Evolutionary conservation across 75 land plant genomes (phyloP).

Genomic region (Pinus tabuliformis): DNA sequence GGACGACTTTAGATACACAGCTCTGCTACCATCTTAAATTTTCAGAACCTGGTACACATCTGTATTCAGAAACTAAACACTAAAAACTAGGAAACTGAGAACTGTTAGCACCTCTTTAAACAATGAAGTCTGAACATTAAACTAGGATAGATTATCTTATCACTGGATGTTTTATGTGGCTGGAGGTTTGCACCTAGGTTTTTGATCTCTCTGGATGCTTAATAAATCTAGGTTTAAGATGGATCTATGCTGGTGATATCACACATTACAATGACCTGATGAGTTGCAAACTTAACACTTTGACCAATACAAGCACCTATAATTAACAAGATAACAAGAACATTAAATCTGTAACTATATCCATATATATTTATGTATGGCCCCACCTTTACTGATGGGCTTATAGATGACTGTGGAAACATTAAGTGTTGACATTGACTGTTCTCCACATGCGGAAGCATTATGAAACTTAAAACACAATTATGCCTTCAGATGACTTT

Average conservation of each 20-base stretch:
- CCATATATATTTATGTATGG: too few relatives aligned
- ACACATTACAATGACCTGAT: background rate
- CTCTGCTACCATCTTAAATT: too few relatives aligned
- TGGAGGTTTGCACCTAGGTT: background rate
- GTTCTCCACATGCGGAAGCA: background rate
- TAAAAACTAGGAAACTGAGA: too few relatives aligned
- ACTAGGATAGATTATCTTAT: too few relatives aligned
- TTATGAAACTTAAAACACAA: background rate
- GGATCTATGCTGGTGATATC: background rate
- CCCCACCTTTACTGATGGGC: background rate
- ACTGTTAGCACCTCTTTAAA: too few relatives aligned
- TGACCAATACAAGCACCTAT: background rate
- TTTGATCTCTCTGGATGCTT: background rate
- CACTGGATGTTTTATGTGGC: too few relatives aligned
- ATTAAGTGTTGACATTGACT: background rate
- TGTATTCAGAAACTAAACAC: too few relatives aligned
- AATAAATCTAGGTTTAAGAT: background rate
- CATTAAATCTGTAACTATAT: background rate
- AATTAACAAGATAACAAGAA: background rate
- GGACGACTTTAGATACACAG: too few relatives aligned
- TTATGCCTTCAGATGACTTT: background rate
- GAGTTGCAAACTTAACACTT: background rate
- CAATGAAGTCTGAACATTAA: too few relatives aligned
- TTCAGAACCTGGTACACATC: too few relatives aligned
- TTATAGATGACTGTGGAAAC: background rate